A percentile compares a stretch with the other conserved stretches of the same genome.
Evolutionary conservation across 768 basidiomycete species (phyloP).

Genomic region (Dentipellis fragilis): DNA sequence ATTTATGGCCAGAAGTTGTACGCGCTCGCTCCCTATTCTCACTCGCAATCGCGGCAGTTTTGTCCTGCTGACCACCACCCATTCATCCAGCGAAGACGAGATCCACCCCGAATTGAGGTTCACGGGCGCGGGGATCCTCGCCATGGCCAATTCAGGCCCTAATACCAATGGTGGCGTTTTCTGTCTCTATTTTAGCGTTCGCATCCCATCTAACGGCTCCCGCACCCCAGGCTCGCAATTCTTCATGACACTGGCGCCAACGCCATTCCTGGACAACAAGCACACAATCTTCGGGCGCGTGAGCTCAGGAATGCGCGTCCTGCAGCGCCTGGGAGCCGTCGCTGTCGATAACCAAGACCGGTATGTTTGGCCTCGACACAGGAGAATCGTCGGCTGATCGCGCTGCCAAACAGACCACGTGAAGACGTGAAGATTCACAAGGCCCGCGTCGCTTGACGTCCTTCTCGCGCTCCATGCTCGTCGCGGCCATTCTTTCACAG

Average conservation of each 20-base stretch:
- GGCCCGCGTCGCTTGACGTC: constrained; percentile 26
- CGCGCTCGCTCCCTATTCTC: constrained; percentile 17
- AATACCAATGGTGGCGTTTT: constrained; percentile 63
- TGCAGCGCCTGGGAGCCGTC: constrained; percentile 86
- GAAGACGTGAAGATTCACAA: constrained; percentile 92
- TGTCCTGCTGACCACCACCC: neutral
- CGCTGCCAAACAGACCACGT: constrained; percentile 28
- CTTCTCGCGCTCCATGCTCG: neutral
- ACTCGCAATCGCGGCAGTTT: neutral
- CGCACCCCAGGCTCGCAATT: constrained; percentile 76
- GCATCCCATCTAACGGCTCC: constrained; percentile 18
- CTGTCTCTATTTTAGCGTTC: neutral
- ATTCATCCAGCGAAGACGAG: constrained; percentile 70
- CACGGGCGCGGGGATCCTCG: constrained; percentile 92
- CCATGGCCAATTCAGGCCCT: constrained; percentile 97
- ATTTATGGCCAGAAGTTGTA: constrained; percentile 86
- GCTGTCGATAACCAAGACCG: constrained; percentile 81
- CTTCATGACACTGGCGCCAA: constrained; percentile 79
- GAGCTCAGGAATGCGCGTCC: constrained; percentile 81
- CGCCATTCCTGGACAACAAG: constrained; percentile 76
- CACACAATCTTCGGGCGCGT: constrained; percentile 92
- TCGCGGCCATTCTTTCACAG: neutral
- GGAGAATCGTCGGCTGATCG: neutral
- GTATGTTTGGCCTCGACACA: constrained; percentile 31
- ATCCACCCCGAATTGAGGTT: constrained; percentile 86